These are phyloP conservation scores for Xylaria sp. DNA, from an alignment of 2,329 filamentous ascomycete genomes.

Conservation along the genomic window DNA sequence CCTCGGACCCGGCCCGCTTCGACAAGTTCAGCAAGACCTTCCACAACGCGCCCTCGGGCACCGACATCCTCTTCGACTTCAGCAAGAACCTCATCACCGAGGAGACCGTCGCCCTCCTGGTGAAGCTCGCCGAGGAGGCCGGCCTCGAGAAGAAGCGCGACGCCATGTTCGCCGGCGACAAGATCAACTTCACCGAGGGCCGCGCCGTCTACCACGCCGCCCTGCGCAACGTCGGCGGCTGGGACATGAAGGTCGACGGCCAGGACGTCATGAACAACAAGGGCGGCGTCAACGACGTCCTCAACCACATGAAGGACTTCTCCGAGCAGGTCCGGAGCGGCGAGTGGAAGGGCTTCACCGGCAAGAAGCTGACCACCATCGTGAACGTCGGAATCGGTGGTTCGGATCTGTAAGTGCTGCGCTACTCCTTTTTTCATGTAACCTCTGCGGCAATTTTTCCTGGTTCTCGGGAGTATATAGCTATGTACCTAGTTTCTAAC, in stretches of 20 bases:
- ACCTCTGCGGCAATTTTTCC: no score
- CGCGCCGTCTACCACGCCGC: slow-evolving; percentile 95
- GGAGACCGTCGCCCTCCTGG: slow-evolving; percentile 83
- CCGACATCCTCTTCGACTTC: slow-evolving; percentile 96
- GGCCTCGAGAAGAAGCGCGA: slow-evolving; percentile 91
- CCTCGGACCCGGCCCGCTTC: slow-evolving; percentile 85
- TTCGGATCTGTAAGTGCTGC: slow-evolving; percentile 83
- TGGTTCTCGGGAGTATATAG: no score
- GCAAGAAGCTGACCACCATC: slow-evolving; percentile 95
- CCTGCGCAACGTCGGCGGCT: slow-evolving; percentile 84
- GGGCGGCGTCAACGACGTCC: slow-evolving; percentile 85
- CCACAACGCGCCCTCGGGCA: slow-evolving; percentile 73
- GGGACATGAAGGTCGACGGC: slow-evolving; percentile 83
- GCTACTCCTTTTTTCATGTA: neutral
- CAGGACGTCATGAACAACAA: slow-evolving; percentile 89
- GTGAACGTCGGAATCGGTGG: slow-evolving; percentile 98
- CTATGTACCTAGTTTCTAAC: slow-evolving; percentile 7
- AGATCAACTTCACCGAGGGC: slow-evolving; percentile 99
- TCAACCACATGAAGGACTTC: slow-evolving; percentile 98
- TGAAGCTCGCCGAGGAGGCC: slow-evolving; percentile 90
- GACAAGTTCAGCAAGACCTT: slow-evolving; percentile 88
- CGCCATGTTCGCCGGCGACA: slow-evolving; percentile 95
- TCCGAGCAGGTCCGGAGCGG: slow-evolving; percentile 92
- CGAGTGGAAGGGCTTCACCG: slow-evolving; percentile 95
- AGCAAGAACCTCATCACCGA: slow-evolving; percentile 98